A percentile compares a stretch with the other conserved stretches of the same genome.
Conservation (phyloP, 1,284 basidiomycete genomes). For the Melampsora occidentalis region DNA sequence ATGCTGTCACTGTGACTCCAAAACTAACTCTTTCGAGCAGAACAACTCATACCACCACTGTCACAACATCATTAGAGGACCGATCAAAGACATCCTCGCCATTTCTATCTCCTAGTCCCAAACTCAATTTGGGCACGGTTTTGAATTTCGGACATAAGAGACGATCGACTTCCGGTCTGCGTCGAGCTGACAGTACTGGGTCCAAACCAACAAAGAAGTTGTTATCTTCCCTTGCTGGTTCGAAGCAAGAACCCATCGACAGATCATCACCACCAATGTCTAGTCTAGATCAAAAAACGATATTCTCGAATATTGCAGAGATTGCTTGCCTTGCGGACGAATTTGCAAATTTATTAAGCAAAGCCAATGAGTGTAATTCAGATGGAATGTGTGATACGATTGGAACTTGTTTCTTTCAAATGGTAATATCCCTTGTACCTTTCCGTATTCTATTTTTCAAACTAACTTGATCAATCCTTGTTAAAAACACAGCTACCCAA, state of each 20-base stretch:
- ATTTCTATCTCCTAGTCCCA: background rate
- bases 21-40: too few species aligned
- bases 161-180: too few species aligned
- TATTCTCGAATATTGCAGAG: conserved; percentile 23
- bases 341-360: background rate
- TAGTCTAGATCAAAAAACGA: background rate
- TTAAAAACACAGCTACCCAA: conserved; percentile 15
- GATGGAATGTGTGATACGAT: background rate
- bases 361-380: background rate
- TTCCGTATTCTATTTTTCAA: background rate
- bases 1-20: background rate
- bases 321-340: conserved; percentile 2
- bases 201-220: too few species aligned
- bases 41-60: background rate
- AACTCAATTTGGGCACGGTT: too few species aligned
- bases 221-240: too few species aligned
- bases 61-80: background rate
- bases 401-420: conserved; percentile 24
- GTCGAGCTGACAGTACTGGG: too few species aligned
- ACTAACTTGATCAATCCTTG: background rate
- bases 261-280: conserved; percentile 6
- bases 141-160: too few species aligned
- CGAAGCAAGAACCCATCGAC: background rate
- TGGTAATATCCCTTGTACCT: background rate
- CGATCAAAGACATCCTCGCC: background rate